Evolutionary conservation across 179 eudicot species (phyloP).

Genomic region (Amaranthus tricolor): DNA sequence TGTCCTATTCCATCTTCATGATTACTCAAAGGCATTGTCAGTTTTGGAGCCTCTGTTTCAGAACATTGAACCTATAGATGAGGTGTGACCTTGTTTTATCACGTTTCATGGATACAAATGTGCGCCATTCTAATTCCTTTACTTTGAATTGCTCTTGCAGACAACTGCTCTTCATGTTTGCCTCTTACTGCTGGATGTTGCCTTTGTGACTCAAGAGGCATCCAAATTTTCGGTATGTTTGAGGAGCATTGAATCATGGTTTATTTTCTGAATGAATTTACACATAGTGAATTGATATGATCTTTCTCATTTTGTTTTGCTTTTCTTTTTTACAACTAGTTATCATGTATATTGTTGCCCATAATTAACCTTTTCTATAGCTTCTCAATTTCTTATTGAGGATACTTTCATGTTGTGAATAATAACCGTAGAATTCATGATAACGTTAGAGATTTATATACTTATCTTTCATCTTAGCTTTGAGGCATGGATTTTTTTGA

Average conservation of each 20-base stretch:
- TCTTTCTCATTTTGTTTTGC: neutral
- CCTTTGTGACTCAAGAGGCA: slow-evolving; percentile 35
- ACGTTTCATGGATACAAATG: neutral
- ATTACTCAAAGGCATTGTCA: slow-evolving; percentile 65
- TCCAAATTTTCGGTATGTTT: slow-evolving; percentile 31
- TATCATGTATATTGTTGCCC: slow-evolving; percentile 1
- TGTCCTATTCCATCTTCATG: slow-evolving; percentile 75
- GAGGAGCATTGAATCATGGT: neutral
- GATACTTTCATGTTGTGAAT: neutral
- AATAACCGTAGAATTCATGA: neutral
- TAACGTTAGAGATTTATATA: neutral
- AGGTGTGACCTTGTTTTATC: slow-evolving; percentile 42
- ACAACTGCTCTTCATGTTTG: slow-evolving; percentile 39
- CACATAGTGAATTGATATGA: neutral
- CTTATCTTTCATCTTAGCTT: neutral
- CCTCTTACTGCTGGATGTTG: slow-evolving; percentile 35
- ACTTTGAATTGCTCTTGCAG: slow-evolving; percentile 10
- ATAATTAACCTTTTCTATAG: neutral
- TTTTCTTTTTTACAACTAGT: neutral
- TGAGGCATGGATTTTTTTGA: neutral
- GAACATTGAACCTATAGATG: slow-evolving; percentile 83
- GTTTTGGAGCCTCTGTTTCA: slow-evolving; percentile 73
- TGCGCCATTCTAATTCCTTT: slow-evolving; percentile 1
- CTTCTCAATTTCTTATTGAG: neutral
- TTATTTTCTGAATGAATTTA: neutral